phyloP scores from a whole-genome alignment of 371 early-diverging fungal genomes.

The Lichtheimia corymbifera region DNA sequence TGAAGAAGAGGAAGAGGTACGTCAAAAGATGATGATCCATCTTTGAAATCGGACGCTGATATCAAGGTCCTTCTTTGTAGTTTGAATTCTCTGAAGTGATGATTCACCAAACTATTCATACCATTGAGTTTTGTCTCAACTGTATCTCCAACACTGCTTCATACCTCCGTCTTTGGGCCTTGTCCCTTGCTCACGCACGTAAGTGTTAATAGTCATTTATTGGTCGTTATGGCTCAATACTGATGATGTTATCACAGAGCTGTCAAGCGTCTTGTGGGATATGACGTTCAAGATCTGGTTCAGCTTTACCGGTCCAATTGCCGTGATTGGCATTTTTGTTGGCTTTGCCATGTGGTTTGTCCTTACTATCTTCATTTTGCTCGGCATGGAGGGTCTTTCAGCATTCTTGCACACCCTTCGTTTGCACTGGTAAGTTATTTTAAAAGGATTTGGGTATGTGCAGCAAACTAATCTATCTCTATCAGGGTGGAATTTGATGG shows the following conservation, averaged over 20 bases:
- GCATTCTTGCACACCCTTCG: conserved; percentile 99
- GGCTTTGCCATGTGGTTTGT: conserved; percentile 84
- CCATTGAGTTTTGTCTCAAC: conserved; percentile 98
- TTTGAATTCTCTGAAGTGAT: conserved; percentile 94
- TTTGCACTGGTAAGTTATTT: conserved; percentile 86
- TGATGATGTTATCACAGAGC: conserved; percentile 49
- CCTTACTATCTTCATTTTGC: conserved; percentile 85
- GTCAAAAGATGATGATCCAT: too few species aligned
- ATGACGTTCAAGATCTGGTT: conserved; percentile 87
- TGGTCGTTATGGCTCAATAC: neutral
- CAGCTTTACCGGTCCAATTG: conserved; percentile 49
- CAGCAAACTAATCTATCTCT: neutral
- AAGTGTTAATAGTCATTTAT: conserved; percentile 23
- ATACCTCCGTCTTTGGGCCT: conserved; percentile 99
- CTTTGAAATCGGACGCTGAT: neutral
- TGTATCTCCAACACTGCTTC: conserved; percentile 99
- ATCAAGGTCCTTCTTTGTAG: conserved; percentile 25
- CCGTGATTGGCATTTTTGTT: conserved; percentile 67
- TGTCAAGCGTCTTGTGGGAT: conserved; percentile 97
- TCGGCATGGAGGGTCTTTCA: conserved; percentile 98
- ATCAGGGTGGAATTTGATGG: conserved; percentile 96
- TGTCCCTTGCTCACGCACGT: conserved; percentile 99
- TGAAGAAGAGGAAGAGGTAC: conserved; percentile 40
- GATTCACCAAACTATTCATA: conserved; percentile 98
- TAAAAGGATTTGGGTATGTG: neutral